Percentiles rank a stretch among this genome's conserved stretches.
These are phyloP conservation scores for Geotrichum europaeum DNA, from an alignment of 1,139 yeast species.

Conservation along the genomic window DNA sequence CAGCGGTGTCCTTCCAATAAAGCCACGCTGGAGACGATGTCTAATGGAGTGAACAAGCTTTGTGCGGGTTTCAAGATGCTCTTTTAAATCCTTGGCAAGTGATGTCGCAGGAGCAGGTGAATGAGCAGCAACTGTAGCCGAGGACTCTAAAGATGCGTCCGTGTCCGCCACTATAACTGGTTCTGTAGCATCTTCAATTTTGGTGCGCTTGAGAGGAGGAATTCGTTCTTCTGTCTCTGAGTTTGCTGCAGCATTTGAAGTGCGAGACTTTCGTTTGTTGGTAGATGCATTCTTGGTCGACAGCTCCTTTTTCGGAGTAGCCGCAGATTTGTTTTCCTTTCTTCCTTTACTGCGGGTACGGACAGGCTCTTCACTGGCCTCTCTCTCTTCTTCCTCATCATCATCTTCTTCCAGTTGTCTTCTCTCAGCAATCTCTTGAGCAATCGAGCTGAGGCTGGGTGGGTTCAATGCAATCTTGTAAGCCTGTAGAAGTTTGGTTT, in stretches of 20 bases:
- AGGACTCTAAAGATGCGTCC: background rate
- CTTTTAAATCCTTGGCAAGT: constrained; percentile 22
- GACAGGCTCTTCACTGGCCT: constrained; percentile 4
- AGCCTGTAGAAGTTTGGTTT: constrained; percentile 1
- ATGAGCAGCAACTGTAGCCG: constrained; percentile 1
- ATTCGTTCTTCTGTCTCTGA: background rate
- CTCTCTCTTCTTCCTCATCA: constrained; percentile 18
- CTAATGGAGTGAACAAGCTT: constrained; percentile 28
- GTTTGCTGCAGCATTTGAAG: background rate
- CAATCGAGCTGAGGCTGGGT: constrained; percentile 4
- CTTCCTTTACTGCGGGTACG: background rate
- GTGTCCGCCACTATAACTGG: background rate
- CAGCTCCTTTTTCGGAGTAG: background rate
- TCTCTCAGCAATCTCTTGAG: constrained; percentile 6
- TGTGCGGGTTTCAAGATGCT: constrained; percentile 23
- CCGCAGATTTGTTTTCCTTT: background rate
- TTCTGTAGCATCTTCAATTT: background rate
- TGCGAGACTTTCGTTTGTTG: background rate
- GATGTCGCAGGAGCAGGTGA: constrained; percentile 15
- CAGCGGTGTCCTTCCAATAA: constrained; percentile 26
- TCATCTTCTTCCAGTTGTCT: constrained; percentile 3
- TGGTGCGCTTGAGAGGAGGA: constrained; percentile 6
- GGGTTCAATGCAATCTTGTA: constrained; percentile 9
- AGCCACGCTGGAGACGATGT: constrained; percentile 32
- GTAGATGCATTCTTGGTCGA: background rate